Evolutionary conservation across 2,329 filamentous ascomycete genomes (phyloP), one percentile per base, ranked within the genome.

Genomic region (Coniochaeta prunicola): DNA sequence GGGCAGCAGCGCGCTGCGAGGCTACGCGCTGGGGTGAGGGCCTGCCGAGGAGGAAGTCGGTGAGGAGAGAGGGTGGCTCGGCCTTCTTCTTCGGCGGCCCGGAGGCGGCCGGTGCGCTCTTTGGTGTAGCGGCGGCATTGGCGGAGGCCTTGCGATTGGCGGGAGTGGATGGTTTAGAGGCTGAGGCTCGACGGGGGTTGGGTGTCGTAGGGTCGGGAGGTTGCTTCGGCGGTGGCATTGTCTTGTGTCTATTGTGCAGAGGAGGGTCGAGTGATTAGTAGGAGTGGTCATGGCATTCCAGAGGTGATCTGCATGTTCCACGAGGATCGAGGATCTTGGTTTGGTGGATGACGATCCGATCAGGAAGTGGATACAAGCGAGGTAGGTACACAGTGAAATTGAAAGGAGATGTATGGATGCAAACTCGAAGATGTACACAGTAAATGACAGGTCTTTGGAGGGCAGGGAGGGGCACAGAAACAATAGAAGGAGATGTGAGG

Each of bases 41-140:
- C 21, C 81, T 77, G 15, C 83, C 83, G 26, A 82, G 72, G 40
- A 86, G 73, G 66, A 86, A 86, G 68, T 86, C 83, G 34, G 74
- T 73, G 9, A 86, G 73, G 4, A 86, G 71, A 2, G 78, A 83
- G 13, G 77, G 77, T 58, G 79, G 75, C 6, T 73, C 70, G 58
- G 73, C 77, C 53, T 70, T 70, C 24, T 74, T 68, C 12, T 56
- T 70, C 40, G 57, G 59, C 17, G 53, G 53, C 21, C 73, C 67
- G 21, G 58, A 59, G 38, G 69, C 70, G 31, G 72, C 72, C 7
- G 78, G 77, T 3, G 77, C 74, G 59, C 75, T 76, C 66, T 77
- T 77, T 17, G 77, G 74, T 4, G 73, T 74, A n/a, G 65, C 63
- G 42, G 61, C 61, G 21, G 60, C 59, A 30, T 58, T 64, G 33